Evolutionary conservation across 2,329 filamentous ascomycete species (phyloP).

Genomic region (Hirsutella minnesotensis): DNA sequence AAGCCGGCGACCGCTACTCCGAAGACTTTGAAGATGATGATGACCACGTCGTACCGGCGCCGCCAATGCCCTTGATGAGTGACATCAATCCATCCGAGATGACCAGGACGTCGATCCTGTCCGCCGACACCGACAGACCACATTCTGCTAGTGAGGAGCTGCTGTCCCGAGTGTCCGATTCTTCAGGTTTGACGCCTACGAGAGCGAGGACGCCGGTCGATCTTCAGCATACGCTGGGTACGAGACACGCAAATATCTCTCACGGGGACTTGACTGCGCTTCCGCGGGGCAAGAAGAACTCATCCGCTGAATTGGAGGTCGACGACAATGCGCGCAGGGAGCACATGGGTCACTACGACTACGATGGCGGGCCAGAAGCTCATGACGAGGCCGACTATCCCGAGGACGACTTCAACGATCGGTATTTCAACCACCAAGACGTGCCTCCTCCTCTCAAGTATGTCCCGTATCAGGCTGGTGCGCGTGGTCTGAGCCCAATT

Average conservation of each 20-base stretch:
- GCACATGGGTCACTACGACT: slow-evolving; percentile 30
- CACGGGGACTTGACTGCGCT: slow-evolving; percentile 46
- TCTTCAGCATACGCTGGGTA: slow-evolving; percentile 51
- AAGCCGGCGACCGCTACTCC: slow-evolving; percentile 30
- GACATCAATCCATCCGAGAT: slow-evolving; percentile 77
- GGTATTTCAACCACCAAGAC: slow-evolving; percentile 47
- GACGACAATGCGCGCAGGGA: slow-evolving; percentile 31
- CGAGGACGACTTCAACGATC: slow-evolving; percentile 27
- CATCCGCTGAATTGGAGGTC: slow-evolving; percentile 35
- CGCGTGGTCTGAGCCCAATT: slow-evolving; percentile 72
- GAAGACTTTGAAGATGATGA: slow-evolving; percentile 44
- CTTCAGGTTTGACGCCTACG: slow-evolving; percentile 51
- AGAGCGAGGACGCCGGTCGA: slow-evolving; percentile 42
- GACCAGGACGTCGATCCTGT: slow-evolving; percentile 77
- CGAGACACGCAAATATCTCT: slow-evolving; percentile 53
- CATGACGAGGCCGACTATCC: slow-evolving; percentile 21
- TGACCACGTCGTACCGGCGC: slow-evolving; percentile 37
- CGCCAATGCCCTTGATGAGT: slow-evolving; percentile 82
- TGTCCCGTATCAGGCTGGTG: slow-evolving; percentile 55
- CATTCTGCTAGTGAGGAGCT: slow-evolving; percentile 53
- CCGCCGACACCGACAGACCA: slow-evolving; percentile 65
- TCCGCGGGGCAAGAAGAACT: slow-evolving; percentile 33
- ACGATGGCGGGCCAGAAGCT: slow-evolving; percentile 23
- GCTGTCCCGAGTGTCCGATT: slow-evolving; percentile 43
- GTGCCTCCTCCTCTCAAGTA: slow-evolving; percentile 54